Evolutionary conservation across 768 basidiomycete species (phyloP), one percentile per base, ranked within the genome.

Genomic region (Leucogyrophana mollusca): DNA sequence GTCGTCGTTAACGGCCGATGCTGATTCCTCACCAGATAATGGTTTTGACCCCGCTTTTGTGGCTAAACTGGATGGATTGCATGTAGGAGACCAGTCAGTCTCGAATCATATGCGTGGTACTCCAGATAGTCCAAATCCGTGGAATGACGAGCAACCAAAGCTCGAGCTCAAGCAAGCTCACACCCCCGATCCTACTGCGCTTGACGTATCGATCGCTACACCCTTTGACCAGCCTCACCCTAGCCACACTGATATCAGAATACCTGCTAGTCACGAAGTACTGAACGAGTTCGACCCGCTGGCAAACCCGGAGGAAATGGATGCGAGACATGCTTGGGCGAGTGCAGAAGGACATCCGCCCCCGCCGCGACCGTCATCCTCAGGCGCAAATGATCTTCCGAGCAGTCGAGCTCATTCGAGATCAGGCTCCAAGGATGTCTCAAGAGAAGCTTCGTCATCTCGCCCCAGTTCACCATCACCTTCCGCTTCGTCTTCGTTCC

Each of bases 281-380:
- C 64, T 88, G 42, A 70, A 66, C 27, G 78, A 86, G 57, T 88
- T 90, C 58, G 86, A 90, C 65, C 86, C 86, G 13, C 66, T 87
- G 18, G 79, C 67, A 1, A 77, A 71, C 51, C 57, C 68, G 25
- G 80, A 83, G 46, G 82, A 85, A 59, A 64, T 74, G 46, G 78
- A 73, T 18, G 83, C 85, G 3, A 73, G 74, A 34, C 73, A 78
- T 11, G 86, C 84, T 36, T 88, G 87, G 87, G 77, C 74, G 49
- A 68, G 63, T 14, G 67, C 82, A 17, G 79, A 85, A 53, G 72
- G 74, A 1, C 84, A 87, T 61, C 83, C 81, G 20, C 80, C 83
- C 24, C 73, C 72, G 33, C 62, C 65, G 8, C 62, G 71, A 22
- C 68, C 73, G 0, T 50, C 64, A 34, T 47, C 54, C 38, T 39